Evolutionary conservation across 805 yeast species (phyloP).

Genomic region (Spencermartinsiella europaea): DNA sequence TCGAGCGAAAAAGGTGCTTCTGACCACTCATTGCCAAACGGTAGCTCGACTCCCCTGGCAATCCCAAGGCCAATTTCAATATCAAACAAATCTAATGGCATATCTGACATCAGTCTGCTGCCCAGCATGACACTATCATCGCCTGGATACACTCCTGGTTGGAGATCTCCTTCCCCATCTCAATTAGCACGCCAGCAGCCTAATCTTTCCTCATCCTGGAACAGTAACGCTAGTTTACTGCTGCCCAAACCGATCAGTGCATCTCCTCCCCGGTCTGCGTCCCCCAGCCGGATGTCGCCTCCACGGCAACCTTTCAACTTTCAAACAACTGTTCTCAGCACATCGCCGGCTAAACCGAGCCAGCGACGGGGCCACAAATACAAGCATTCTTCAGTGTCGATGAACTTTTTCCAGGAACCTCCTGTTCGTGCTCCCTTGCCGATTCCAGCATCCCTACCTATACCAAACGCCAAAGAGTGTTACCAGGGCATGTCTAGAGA

Average conservation of each 20-base stretch:
- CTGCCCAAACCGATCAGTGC: neutral
- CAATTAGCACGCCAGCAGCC: slow-evolving; percentile 1
- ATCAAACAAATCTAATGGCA: neutral
- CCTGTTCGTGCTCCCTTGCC: slow-evolving; percentile 60
- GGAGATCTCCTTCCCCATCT: slow-evolving; percentile 3
- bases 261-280: slow-evolving; percentile 4
- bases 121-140: neutral
- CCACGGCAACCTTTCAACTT: slow-evolving; percentile 54
- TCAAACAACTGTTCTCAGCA: slow-evolving; percentile 41
- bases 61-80: neutral
- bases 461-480: slow-evolving; percentile 66
- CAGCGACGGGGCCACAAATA: slow-evolving; percentile 89
- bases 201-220: neutral
- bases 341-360: slow-evolving; percentile 24
- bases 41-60: no score
- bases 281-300: slow-evolving; percentile 1
- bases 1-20: neutral
- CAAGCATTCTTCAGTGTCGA: slow-evolving; percentile 92
- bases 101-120: neutral
- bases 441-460: slow-evolving; percentile 60
- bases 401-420: slow-evolving; percentile 94
- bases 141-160: neutral
- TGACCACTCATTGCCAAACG: no score
- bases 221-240: neutral
- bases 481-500: slow-evolving; percentile 49